A percentile compares a stretch with the other conserved stretches of the same genome.
These are phyloP conservation scores for Hyparrhenia diplandra DNA, from an alignment of 176 grass and related monocot species.

Conservation along the genomic window DNA sequence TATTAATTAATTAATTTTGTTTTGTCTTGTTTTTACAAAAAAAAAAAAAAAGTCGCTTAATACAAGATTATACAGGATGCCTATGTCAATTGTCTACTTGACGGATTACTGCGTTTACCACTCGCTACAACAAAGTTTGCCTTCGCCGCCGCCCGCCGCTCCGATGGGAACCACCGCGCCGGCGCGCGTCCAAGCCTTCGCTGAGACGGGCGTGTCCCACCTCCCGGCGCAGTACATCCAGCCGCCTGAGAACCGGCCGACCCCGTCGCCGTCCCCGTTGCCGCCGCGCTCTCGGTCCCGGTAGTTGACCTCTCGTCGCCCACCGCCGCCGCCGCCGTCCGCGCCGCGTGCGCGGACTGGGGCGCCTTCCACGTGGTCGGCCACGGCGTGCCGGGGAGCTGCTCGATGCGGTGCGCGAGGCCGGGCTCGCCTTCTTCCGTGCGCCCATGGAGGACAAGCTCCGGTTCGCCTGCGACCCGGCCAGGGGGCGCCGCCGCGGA, in stretches of 20 bases:
- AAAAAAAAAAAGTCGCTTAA: no score
- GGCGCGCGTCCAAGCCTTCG: conserved; percentile 62
- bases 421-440: conserved; percentile 57
- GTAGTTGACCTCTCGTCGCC: conserved; percentile 48
- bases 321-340: conserved; percentile 13
- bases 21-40: no score
- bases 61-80: no score
- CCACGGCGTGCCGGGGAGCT: conserved; percentile 45
- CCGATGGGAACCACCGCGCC: conserved; percentile 49
- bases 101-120: neutral
- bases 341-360: conserved; percentile 54
- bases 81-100: no score
- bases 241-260: conserved; percentile 40
- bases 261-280: neutral
- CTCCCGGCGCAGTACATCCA: conserved; percentile 71
- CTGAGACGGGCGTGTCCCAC: conserved; percentile 40
- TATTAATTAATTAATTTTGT: no score
- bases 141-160: neutral
- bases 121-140: neutral
- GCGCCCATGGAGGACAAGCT: conserved; percentile 64
- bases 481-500: conserved; percentile 54
- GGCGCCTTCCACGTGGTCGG: conserved; percentile 76
- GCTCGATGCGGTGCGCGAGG: conserved; percentile 49
- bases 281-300: conserved; percentile 23
- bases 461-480: conserved; percentile 61